Conservation (phyloP, 2,329 filamentous ascomycete species). For the Aspergillus sp. region DNA sequence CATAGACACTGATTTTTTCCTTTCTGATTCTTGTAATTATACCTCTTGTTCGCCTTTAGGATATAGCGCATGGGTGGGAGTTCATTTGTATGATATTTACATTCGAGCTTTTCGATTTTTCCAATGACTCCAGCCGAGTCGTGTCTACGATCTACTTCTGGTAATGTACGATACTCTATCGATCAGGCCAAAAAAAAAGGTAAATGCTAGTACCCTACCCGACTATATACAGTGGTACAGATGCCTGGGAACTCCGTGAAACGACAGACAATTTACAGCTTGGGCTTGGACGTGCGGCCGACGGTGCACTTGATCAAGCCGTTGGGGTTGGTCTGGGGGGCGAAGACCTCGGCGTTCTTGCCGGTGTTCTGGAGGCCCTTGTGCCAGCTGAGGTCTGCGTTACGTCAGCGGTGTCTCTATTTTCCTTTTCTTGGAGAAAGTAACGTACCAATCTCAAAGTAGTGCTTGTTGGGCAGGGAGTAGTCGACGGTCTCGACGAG, state of each 20-base stretch:
- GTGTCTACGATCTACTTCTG: too few relatives aligned
- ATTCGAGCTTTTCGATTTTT: conserved; percentile 3
- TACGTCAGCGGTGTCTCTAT: conserved; percentile 1
- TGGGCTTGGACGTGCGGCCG: conserved; percentile 34
- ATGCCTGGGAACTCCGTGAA: conserved; percentile 17
- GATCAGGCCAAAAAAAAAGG: not conserved
- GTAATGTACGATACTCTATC: not conserved
- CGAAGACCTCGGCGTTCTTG: conserved; percentile 92
- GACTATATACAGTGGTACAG: conserved; percentile 15
- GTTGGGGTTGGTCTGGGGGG: conserved; percentile 88
- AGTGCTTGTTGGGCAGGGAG: conserved; percentile 94
- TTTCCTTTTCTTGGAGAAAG: conserved; percentile 31
- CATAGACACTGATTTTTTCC: conserved; percentile 7
- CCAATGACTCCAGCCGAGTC: not conserved
- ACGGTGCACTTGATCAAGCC: conserved; percentile 95
- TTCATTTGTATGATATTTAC: conserved; percentile 22
- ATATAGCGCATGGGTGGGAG: conserved; percentile 44
- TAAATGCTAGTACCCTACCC: conserved; percentile 22
- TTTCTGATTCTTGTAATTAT: conserved; percentile 28
- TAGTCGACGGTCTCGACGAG: conserved; percentile 74
- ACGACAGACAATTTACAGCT: conserved; percentile 26
- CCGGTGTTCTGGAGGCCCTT: conserved; percentile 94
- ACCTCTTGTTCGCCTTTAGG: conserved; percentile 22
- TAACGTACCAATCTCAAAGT: conserved; percentile 78
- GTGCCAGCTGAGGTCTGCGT: conserved; percentile 87